A percentile compares a stretch with the other conserved stretches of the same genome.
Evolutionary conservation across 108 stramenopile species (phyloP).

Genomic region (Epipyxis sp.): DNA sequence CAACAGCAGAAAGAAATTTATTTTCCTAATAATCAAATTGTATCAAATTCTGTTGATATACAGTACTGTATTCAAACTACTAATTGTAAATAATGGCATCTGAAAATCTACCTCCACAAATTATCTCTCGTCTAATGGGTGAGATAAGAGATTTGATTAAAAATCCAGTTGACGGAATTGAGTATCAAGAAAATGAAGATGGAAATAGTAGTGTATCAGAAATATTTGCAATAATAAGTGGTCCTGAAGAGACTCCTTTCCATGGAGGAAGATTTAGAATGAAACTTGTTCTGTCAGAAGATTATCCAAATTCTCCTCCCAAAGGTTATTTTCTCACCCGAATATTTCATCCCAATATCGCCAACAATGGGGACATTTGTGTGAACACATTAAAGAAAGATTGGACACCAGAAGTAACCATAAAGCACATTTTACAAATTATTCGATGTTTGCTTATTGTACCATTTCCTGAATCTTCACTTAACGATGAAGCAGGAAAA

Average conservation of each 20-base stretch:
- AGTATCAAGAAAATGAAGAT: conserved; percentile 66
- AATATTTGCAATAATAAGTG: conserved; percentile 78
- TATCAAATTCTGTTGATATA: no score
- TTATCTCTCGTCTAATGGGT: conserved; percentile 70
- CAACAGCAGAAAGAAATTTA: no score
- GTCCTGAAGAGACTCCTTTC: conserved; percentile 92
- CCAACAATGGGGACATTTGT: conserved; percentile 89
- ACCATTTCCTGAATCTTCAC: conserved; percentile 93
- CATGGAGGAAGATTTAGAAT: conserved; percentile 82
- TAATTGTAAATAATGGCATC: conserved; percentile 8
- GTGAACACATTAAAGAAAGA: conserved; percentile 97
- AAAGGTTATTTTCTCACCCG: conserved; percentile 94
- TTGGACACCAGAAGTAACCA: conserved; percentile 79
- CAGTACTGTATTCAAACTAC: not conserved
- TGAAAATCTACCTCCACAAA: conserved; percentile 83
- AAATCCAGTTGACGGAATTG: conserved; percentile 76
- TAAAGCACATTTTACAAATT: conserved; percentile 89
- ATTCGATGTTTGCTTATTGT: conserved; percentile 97
- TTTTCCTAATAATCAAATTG: no score
- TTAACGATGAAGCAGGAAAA: conserved; percentile 99
- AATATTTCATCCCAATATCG: conserved; percentile 97
- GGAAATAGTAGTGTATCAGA: conserved; percentile 45
- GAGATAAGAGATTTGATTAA: conserved; percentile 79
- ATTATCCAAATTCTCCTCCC: conserved; percentile 86
- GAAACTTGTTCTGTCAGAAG: conserved; percentile 77